Base-by-base conservation (phyloP, 257 asterid species). In the Thymus mandschuricus region DNA sequence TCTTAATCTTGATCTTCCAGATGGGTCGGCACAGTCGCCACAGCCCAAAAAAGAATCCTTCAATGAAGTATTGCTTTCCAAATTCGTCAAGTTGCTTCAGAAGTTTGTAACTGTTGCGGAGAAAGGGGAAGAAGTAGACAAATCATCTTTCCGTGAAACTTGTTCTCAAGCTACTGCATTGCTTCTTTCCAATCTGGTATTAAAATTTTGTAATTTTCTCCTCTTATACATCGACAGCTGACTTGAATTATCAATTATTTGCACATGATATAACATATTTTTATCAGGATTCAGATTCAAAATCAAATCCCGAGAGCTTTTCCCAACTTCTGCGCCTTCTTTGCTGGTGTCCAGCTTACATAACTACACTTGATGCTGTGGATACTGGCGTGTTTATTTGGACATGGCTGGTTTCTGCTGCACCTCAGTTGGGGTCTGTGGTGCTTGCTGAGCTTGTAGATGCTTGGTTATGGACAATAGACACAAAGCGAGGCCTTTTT, bases 321-420 rank as follows among this genome's bases (percentile, higher is more conserved):
- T 90, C 97, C 21, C 97, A 90, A 82, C 98, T 95, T 82, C 86
- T 95, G 55, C 98, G 98, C 68, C 97, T 95, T 76, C 97, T 95
- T 79, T 95, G 99, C 89, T 95, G 99, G 99, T 95, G 98, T 84
- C 99, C 99, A 63, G 99, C 98, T 76, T 95, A 95, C 87, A 87
- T 95, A 80, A 79, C 93, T 72, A 92, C 97, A 34, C 83, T 89
- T 70, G 96, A 95, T 73, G 98, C 99, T 10, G 92, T 89, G 84
- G 98, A 95, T 75, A 95, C 97, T 72, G 99, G 99, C 8, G 96
- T 95, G 68, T 95, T 86, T 79, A 82, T 89, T 78, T 95, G 99
- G 98, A 92, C 97, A 48, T 95, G 99, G 99, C 77, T 95, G 71
- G 99, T 95, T 77, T 90, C 99, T 69, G 99, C 99, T 77, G 96